Conservation (phyloP, 768 basidiomycete species). For the Boletellus ananas region DNA sequence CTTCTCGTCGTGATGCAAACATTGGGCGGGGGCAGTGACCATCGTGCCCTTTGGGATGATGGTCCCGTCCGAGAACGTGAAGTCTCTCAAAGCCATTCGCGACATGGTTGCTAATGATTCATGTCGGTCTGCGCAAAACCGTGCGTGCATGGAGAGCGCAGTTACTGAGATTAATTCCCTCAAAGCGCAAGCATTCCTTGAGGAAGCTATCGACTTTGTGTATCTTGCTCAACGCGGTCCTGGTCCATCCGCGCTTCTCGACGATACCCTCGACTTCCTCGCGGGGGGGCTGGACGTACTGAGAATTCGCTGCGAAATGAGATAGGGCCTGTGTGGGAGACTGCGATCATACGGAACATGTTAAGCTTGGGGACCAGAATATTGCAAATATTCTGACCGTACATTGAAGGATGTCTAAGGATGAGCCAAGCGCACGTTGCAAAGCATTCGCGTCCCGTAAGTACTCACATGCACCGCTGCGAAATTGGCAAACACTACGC, state of each 20-base stretch:
- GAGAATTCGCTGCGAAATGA: neutral
- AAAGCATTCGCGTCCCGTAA: neutral
- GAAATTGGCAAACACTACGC: slow-evolving; percentile 16
- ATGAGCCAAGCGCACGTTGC: neutral
- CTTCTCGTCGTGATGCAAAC: slow-evolving; percentile 17
- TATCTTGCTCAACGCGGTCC: neutral
- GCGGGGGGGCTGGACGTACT: neutral
- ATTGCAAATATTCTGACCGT: neutral
- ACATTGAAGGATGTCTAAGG: neutral
- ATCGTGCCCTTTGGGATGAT: slow-evolving; percentile 29
- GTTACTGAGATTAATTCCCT: too few relatives aligned
- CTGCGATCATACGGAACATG: slow-evolving; percentile 7
- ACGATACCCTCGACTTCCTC: neutral
- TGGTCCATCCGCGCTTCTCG: neutral
- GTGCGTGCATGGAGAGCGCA: neutral
- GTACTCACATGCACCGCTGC: slow-evolving; percentile 24
- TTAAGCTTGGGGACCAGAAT: slow-evolving; percentile 9
- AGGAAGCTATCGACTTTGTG: neutral
- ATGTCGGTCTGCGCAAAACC: too few relatives aligned
- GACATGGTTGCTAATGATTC: slow-evolving; percentile 26
- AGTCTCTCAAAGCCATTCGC: slow-evolving; percentile 29
- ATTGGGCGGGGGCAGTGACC: slow-evolving; percentile 17
- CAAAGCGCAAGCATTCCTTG: neutral
- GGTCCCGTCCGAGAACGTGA: slow-evolving; percentile 32
- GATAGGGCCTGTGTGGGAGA: neutral